phyloP scores from a whole-genome alignment of 805 yeast species.

The Pichia californica region DNA sequence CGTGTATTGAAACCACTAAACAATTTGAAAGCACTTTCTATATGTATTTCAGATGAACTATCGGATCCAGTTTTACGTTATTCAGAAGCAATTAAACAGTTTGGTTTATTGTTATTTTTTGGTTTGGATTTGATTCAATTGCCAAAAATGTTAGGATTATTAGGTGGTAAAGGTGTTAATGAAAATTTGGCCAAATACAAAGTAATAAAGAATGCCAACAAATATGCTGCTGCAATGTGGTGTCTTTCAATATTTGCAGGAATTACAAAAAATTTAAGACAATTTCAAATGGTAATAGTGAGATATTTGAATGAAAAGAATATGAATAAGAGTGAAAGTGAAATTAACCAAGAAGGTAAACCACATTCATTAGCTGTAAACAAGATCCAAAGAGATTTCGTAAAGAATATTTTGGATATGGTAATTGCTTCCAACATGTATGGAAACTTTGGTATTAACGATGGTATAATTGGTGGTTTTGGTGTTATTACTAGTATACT shows the following conservation, averaged over 20 bases:
- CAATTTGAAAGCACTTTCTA: slow-evolving; percentile 63
- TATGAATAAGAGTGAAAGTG: slow-evolving; percentile 1
- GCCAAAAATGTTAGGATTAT: slow-evolving; percentile 51
- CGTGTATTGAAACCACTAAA: slow-evolving; percentile 77
- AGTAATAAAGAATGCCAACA: slow-evolving; percentile 39
- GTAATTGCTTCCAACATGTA: slow-evolving; percentile 70
- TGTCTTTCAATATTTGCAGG: slow-evolving; percentile 61
- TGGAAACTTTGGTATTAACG: slow-evolving; percentile 54
- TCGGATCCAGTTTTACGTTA: slow-evolving; percentile 49
- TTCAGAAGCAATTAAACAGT: slow-evolving; percentile 48
- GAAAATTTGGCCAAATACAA: slow-evolving; percentile 1
- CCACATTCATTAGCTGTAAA: slow-evolving; percentile 36
- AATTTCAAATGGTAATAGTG: slow-evolving; percentile 37
- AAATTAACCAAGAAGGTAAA: slow-evolving; percentile 21
- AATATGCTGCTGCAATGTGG: slow-evolving; percentile 70
- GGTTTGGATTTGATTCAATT: slow-evolving; percentile 58
- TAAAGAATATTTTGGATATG: slow-evolving; percentile 72
- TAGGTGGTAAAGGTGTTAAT: slow-evolving; percentile 29
- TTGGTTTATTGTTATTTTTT: slow-evolving; percentile 58
- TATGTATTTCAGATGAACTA: slow-evolving; percentile 63
- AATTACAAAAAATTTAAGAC: slow-evolving; percentile 51
- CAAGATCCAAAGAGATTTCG: slow-evolving; percentile 50
- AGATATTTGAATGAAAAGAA: slow-evolving; percentile 22
- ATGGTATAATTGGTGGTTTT: slow-evolving; percentile 76
- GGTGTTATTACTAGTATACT: slow-evolving; percentile 77